A percentile compares a stretch with the other conserved stretches of the same genome.
Conservation (phyloP, 2,329 filamentous ascomycete genomes). For the Penicillium janthinellum region DNA sequence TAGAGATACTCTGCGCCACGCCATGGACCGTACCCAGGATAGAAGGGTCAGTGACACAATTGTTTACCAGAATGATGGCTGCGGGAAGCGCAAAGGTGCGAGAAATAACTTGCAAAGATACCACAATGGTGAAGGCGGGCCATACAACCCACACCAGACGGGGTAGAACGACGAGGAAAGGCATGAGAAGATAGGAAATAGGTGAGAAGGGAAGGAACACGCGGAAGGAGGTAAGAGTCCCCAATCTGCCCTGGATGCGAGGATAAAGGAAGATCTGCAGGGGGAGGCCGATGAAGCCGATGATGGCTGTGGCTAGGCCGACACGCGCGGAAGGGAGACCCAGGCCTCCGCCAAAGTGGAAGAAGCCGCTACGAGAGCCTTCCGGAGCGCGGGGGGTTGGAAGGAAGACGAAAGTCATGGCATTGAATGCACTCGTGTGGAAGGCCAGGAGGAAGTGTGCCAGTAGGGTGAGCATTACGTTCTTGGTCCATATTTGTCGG, state of each 20-base stretch:
- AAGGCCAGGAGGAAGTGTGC: conserved; percentile 70
- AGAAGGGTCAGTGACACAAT: conserved; percentile 58
- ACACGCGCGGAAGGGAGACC: conserved; percentile 72
- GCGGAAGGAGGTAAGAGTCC: conserved; percentile 68
- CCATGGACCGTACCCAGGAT: conserved; percentile 63
- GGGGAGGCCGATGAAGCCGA: conserved; percentile 73
- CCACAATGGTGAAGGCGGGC: conserved; percentile 64
- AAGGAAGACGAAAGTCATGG: conserved; percentile 75
- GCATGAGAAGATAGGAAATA: conserved; percentile 67
- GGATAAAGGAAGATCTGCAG: conserved; percentile 75
- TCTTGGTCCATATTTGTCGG: conserved; percentile 55
- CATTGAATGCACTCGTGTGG: conserved; percentile 74
- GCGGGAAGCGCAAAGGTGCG: conserved; percentile 69
- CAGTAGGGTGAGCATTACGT: conserved; percentile 60
- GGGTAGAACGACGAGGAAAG: conserved; percentile 70
- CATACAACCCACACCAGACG: conserved; percentile 59
- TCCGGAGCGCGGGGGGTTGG: conserved; percentile 65
- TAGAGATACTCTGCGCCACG: conserved; percentile 58
- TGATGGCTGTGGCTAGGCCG: conserved; percentile 74
- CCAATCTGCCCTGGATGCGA: conserved; percentile 64
- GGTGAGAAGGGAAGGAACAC: conserved; percentile 71
- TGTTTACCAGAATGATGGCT: conserved; percentile 62
- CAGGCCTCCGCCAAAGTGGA: conserved; percentile 70
- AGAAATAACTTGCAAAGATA: conserved; percentile 70
- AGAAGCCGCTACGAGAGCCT: conserved; percentile 44